Base-by-base conservation (phyloP, 352 stramenopile species). In the Blastocystis sp. region DNA sequence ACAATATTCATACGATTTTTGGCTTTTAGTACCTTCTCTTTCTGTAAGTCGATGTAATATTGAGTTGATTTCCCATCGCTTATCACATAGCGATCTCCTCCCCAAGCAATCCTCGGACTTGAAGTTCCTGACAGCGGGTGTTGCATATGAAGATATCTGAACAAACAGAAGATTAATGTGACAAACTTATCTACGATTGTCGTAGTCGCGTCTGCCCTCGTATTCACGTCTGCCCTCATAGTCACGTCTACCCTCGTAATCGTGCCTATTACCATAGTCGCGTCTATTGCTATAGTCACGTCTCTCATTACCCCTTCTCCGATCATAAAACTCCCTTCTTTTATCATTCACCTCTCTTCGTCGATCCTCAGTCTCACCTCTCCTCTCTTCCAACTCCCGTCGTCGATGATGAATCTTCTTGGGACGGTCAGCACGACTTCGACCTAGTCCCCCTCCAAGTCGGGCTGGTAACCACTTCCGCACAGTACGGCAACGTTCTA, bases 401-500 rank as follows among this genome's bases (percentile, higher is more conserved):
- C 40, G 1, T 44, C 68, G 57, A 11, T 68, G 11, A 19, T 68
- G 27, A 17, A 53, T 58, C 27, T 79, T 68, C 80, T 90, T 90
- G 40, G 76, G 80, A 51, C 69, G 78, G 19, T n/a, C 73, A 19
- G 51, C 1, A 24, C 93, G 92, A 1, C 93, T 95, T 24, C 95
- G 94, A 13, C 95, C 95, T 81, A 98, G 95, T 78, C 96, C 96
- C 42, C 95, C 95, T 54, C 96, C 96, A 54, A 98, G 95, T 64
- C 97, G 94, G 62, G 95, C 93, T 0, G 96, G 96, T 82, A 96
- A 90, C 96, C 96, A 99, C 79, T 98, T 96, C 0, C 93, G 94
- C 53, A 99, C 96, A 0, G 97, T 99, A 81, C 97, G 95, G 35
- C 95, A 96, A 6, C 97, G 93, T 90, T 99, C 96, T 0, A 99